Evolutionary conservation across 73 alveolate genomes (phyloP).

Genomic region (Blepharisma stoltei): DNA sequence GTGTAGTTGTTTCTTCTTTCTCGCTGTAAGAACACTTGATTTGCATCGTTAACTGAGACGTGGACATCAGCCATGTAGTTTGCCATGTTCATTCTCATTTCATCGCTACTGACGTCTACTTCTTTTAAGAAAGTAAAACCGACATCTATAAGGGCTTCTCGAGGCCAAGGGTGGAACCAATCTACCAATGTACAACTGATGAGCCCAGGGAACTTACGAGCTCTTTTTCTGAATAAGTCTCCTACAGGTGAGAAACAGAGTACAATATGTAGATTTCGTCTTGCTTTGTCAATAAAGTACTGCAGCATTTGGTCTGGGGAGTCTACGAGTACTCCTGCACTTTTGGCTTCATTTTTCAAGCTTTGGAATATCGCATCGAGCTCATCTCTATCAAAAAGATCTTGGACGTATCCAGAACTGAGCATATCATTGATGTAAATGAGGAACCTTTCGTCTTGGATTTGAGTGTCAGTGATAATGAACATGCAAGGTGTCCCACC

Average conservation of each 20-base stretch:
- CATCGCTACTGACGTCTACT: constrained; percentile 73
- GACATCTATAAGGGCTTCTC: constrained; percentile 98
- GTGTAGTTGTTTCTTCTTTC: constrained; percentile 98
- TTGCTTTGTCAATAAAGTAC: constrained; percentile 75
- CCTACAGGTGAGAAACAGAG: constrained; percentile 99
- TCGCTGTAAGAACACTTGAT: constrained; percentile 76
- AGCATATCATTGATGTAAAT: constrained; percentile 98
- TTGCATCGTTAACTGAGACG: constrained; percentile 93
- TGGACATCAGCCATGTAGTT: constrained; percentile 94
- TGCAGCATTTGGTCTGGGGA: constrained; percentile 61
- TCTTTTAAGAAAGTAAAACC: constrained; percentile 83
- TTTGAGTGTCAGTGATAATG: constrained; percentile 96
- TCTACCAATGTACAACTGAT: constrained; percentile 97
- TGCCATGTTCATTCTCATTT: constrained; percentile 58
- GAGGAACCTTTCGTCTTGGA: constrained; percentile 96
- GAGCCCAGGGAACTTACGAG: constrained; percentile 99
- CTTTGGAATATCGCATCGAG: constrained; percentile 85
- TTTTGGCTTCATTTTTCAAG: constrained; percentile 93
- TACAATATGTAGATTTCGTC: constrained; percentile 83
- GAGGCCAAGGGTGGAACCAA: constrained; percentile 99
- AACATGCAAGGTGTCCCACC: constrained; percentile 92
- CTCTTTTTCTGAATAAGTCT: constrained; percentile 98
- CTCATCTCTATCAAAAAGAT: constrained; percentile 93
- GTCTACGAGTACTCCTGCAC: constrained; percentile 69
- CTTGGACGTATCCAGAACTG: constrained; percentile 95